Evolutionary conservation across 805 yeast genomes (phyloP).

Genomic region (Saccharomycopsis selenospora): DNA sequence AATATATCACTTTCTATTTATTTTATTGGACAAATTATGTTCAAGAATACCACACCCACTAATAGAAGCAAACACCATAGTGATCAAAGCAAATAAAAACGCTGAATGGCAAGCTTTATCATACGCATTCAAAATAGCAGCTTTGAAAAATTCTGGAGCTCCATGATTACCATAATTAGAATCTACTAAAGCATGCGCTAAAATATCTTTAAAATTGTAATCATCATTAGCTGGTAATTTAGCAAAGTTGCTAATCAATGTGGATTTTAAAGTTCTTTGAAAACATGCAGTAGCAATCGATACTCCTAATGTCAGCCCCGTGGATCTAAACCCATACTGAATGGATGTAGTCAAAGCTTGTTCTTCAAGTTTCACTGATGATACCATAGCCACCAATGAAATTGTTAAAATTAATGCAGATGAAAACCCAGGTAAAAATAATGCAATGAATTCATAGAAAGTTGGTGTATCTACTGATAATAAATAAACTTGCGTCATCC

Average conservation of each 20-base stretch:
- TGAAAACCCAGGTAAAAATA: slow-evolving; percentile 55
- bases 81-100: slow-evolving; percentile 14
- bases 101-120: slow-evolving; percentile 9
- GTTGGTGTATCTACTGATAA: slow-evolving; percentile 24
- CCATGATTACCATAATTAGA: slow-evolving; percentile 43
- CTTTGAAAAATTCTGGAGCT: slow-evolving; percentile 48
- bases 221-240: background rate
- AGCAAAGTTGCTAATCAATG: slow-evolving; percentile 1
- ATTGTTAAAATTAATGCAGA: slow-evolving; percentile 64
- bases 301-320: slow-evolving; percentile 83
- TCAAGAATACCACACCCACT: slow-evolving; percentile 2
- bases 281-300: slow-evolving; percentile 61
- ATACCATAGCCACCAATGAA: slow-evolving; percentile 65
- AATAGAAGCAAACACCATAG: slow-evolving; percentile 4
- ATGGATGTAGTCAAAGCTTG: slow-evolving; percentile 88
- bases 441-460: slow-evolving; percentile 36
- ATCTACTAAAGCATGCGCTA: slow-evolving; percentile 3
- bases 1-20: too few species aligned
- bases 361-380: slow-evolving; percentile 58
- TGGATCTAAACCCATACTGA: slow-evolving; percentile 80
- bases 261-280: slow-evolving; percentile 37
- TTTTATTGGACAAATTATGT: background rate
- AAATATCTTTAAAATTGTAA: slow-evolving; percentile 21
- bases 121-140: slow-evolving; percentile 33
- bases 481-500: slow-evolving; percentile 34